phyloP scores from a whole-genome alignment of 2,329 filamentous ascomycete species.

The Leptographium flavum region DNA sequence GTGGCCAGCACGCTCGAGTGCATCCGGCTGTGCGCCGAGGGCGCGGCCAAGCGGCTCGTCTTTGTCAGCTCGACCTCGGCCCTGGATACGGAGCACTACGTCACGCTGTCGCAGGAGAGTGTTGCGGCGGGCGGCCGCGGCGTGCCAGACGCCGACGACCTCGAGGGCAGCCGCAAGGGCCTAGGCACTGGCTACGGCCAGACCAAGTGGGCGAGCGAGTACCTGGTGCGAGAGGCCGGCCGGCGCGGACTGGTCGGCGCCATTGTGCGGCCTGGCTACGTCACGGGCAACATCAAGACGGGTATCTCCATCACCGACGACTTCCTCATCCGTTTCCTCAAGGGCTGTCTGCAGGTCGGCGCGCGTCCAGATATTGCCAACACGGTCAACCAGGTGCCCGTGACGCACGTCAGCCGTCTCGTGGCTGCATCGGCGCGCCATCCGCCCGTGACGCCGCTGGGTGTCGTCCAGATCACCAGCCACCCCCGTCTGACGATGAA shows the following conservation, averaged over 20 bases:
- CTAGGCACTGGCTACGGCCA: conserved; percentile 84
- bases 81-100: conserved; percentile 70
- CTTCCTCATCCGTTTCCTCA: conserved; percentile 74
- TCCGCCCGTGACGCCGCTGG: conserved; percentile 25
- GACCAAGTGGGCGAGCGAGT: conserved; percentile 67
- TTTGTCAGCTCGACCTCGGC: conserved; percentile 76
- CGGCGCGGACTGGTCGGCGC: conserved; percentile 59
- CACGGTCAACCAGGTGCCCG: conserved; percentile 79
- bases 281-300: conserved; percentile 56
- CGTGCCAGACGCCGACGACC: conserved; percentile 62
- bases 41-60: conserved; percentile 60
- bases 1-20: conserved; percentile 69
- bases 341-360: conserved; percentile 72
- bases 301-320: conserved; percentile 75
- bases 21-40: conserved; percentile 56
- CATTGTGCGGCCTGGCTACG: conserved; percentile 73
- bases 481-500: conserved; percentile 69
- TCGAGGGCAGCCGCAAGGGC: conserved; percentile 60
- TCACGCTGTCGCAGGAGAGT: conserved; percentile 56
- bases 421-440: conserved; percentile 61
- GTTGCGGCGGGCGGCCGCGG: conserved; percentile 47
- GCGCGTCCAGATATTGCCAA: conserved; percentile 66
- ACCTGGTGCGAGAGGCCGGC: conserved; percentile 65
- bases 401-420: conserved; percentile 68
- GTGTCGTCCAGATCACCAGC: conserved; percentile 64